Evolutionary conservation across 2,329 filamentous ascomycete species (phyloP), one percentile per base, ranked within the genome.

Genomic region (Bimuria novae-zelandiae): DNA sequence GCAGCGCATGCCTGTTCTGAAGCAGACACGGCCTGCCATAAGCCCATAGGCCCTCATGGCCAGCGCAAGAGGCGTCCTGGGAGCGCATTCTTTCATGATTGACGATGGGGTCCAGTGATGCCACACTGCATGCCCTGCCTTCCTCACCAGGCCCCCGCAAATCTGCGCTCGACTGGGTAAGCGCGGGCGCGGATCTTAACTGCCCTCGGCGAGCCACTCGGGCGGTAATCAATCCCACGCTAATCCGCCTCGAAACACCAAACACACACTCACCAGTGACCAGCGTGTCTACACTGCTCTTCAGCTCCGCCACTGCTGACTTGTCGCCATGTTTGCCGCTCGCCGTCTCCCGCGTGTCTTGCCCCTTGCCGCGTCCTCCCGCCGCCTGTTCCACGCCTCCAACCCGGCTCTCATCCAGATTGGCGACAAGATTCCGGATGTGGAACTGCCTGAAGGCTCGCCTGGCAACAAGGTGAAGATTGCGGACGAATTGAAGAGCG

Each of bases 381-480:
- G 59, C 47, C 64, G 63, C 56, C 60, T 66, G 14, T 92, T 92
- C 79, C 88, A 90, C 78, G 78, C 80, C 58, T 84, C 87, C 30
- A 75, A 82, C 41, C 80, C 80, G 42, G 79, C 79, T 37, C 78
- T 84, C 61, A 89, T 97, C 71, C 83, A 89, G 66, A 86, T 86
- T 55, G 92, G 92, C 68, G 92, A 97, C 74, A 77, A 82, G 62
- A 80, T 97, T 50, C 94, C 93, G 39, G 78, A 86, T 75, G 77
- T 93, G 52, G 85, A 92, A 60, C 86, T 89, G 44, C 83, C 96
- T 63, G 87, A 97, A 78, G 83, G 84, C 76, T 92, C 89, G n/a
- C 93, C 93, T 0, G 91, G 89, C 56, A 95, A 92, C 82, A 94
- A 92, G 77, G 86, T 97, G 75, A 93, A 90, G 76, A 82, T 97